Conservation (phyloP, 2,329 filamentous ascomycete genomes). For the Aspergillus persii region DNA sequence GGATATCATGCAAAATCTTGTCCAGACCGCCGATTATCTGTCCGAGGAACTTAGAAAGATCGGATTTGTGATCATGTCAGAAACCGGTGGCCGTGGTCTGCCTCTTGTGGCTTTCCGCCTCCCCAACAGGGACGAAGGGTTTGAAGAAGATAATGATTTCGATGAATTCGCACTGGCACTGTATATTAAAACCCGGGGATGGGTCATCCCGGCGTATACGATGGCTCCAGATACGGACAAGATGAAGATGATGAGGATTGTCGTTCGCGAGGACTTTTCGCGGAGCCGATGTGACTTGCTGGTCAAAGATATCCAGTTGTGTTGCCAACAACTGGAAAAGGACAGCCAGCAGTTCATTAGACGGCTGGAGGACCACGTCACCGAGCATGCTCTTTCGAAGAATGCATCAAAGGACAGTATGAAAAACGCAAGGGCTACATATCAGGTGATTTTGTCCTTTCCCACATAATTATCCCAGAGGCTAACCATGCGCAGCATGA, state of each 20-base stretch:
- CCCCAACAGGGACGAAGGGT: slow-evolving; percentile 51
- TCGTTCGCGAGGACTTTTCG: slow-evolving; percentile 87
- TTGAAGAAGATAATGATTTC: slow-evolving; percentile 39
- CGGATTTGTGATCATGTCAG: slow-evolving; percentile 83
- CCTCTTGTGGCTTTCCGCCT: slow-evolving; percentile 88
- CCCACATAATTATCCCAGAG: too few relatives aligned
- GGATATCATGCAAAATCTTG: slow-evolving; percentile 70
- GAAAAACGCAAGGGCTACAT: slow-evolving; percentile 52
- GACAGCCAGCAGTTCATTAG: too few relatives aligned
- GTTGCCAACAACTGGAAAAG: slow-evolving; percentile 64
- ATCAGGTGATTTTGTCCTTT: too few relatives aligned
- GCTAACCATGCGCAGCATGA: slow-evolving; percentile 48
- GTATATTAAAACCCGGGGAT: slow-evolving; percentile 76
- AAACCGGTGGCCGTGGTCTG: slow-evolving; percentile 71
- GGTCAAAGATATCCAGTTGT: slow-evolving; percentile 74
- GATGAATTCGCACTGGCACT: slow-evolving; percentile 78
- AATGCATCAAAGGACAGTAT: slow-evolving; percentile 67
- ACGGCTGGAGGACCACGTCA: too few relatives aligned
- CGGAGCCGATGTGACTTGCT: slow-evolving; percentile 74
- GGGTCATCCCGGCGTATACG: slow-evolving; percentile 92
- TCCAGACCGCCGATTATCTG: slow-evolving; percentile 81
- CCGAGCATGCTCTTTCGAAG: slow-evolving; percentile 42
- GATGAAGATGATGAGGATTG: slow-evolving; percentile 86
- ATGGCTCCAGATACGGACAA: slow-evolving; percentile 84
- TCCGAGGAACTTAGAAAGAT: slow-evolving; percentile 66